Percentiles rank a stretch among this genome's conserved stretches.
Conservation (phyloP, 2,329 filamentous ascomycete species). For the Colletotrichum somersetense region DNA sequence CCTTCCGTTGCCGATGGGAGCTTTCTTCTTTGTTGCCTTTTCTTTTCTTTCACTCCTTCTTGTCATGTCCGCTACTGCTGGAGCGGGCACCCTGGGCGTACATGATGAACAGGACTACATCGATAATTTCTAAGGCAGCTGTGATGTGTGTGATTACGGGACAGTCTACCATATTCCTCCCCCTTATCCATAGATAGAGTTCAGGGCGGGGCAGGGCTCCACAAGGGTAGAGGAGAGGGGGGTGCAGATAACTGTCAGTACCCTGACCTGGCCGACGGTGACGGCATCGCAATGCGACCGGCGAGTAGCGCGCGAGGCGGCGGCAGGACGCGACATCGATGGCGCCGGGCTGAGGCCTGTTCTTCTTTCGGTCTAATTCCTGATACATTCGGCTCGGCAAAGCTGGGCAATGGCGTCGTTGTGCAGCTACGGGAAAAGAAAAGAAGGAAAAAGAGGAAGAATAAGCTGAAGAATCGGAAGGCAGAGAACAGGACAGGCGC, state of each 20-base stretch:
- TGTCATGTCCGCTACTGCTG: not conserved
- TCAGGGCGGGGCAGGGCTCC: not conserved
- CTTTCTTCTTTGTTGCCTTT: not conserved
- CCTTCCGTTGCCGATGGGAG: not conserved
- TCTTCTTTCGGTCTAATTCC: slow-evolving; percentile 11
- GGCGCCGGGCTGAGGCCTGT: slow-evolving; percentile 17
- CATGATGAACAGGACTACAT: not conserved
- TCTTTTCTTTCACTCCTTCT: not conserved
- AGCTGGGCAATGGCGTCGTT: slow-evolving; percentile 33
- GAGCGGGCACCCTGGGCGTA: not conserved
- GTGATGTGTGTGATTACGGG: too few species aligned
- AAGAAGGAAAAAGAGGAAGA: not conserved
- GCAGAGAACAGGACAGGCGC: not conserved
- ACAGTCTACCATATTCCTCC: not conserved
- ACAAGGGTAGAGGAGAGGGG: slow-evolving; percentile 1
- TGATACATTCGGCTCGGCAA: slow-evolving; percentile 14
- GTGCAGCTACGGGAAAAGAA: not conserved
- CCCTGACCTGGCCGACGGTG: slow-evolving; percentile 17
- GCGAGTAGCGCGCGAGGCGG: slow-evolving; percentile 30
- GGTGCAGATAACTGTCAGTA: slow-evolving; percentile 10
- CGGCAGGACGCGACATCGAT: slow-evolving; percentile 20
- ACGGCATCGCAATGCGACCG: slow-evolving; percentile 34
- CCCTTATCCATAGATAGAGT: not conserved
- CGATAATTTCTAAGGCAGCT: not conserved
- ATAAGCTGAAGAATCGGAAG: too few species aligned